Evolutionary conservation across 139 green algal species (phyloP), one percentile per base, ranked within the genome.

Genomic region (Chlamydomonas eustigma): DNA sequence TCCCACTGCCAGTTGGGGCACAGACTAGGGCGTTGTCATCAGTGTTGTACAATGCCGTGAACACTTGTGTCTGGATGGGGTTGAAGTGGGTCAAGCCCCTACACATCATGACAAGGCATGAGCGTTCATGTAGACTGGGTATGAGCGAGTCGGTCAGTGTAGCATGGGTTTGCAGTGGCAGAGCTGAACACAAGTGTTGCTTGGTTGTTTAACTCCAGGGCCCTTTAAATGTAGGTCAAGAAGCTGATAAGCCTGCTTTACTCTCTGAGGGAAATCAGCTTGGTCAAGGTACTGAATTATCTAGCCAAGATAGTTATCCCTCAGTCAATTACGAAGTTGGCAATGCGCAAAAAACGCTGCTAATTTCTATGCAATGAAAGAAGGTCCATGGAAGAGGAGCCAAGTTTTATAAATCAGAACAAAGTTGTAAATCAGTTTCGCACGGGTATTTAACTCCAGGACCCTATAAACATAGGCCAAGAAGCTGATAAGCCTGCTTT

Each of bases 21-120:
- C 84, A 89, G 58, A 99, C 84, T 18, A 99, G 86, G 2, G 75
- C 85, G 78, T 96, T 98, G 85, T 98, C 95, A 78, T 98, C 93
- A 22, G 85, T 91, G 80, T 93, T 95, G 89, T 97, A 98, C 75
- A 99, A 83, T 8, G 90, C 82, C 30, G 86, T 93, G 88, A 98
- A 99, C 4, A 91, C 89, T 87, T 97, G 92, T 3, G 95, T 99
- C 88, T 99, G 95, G 73, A 99, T 97, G 44, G 95, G 94, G 88
- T 99, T 99, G 94, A 99, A 98, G 77, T 88, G 81, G 34, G 37
- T 37, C 28, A 65, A 25, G 36, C 70, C 70, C 36, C 25, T 76
- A 39, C 38, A 35, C 24, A 71, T 66, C 34, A 35, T 6, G 34
- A 70, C 6, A 34, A 35, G 8, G 58, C 32, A 28, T 24, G 18